phyloP scores from a whole-genome alignment of 257 asterid genomes.

The Capsicum chinense region DNA sequence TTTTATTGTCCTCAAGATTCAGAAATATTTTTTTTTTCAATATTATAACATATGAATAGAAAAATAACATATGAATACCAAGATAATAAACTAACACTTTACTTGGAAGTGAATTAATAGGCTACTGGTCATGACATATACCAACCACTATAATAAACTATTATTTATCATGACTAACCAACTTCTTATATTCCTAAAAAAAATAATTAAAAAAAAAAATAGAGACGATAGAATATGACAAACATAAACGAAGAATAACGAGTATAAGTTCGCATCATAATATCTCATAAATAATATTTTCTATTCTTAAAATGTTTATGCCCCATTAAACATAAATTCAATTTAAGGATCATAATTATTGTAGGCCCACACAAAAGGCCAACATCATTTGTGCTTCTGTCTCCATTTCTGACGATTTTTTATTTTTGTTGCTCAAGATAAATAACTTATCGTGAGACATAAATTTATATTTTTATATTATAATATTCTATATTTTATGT shows the following conservation, averaged over 20 bases:
- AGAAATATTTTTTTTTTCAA: neutral
- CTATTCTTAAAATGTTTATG: too few relatives aligned
- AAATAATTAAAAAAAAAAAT: neutral
- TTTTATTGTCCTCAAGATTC: neutral
- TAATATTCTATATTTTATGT: too few relatives aligned
- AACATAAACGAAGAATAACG: neutral
- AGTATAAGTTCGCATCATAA: too few relatives aligned
- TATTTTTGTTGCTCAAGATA: too few relatives aligned
- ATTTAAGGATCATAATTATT: neutral
- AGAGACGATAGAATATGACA: neutral
- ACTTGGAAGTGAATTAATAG: slow-evolving; percentile 5
- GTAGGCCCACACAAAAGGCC: neutral
- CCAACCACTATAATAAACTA: neutral
- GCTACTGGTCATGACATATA: neutral
- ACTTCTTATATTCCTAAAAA: neutral
- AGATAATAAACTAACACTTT: neutral
- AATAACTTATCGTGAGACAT: too few relatives aligned
- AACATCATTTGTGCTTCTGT: neutral
- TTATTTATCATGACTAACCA: neutral
- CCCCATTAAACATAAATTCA: too few relatives aligned
- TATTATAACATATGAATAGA: neutral
- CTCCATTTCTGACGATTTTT: too few relatives aligned
- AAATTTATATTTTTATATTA: too few relatives aligned
- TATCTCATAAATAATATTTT: too few relatives aligned
- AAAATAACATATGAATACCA: neutral